Evolutionary conservation across 2,329 filamentous ascomycete genomes (phyloP).

Genomic region (Ascochyta koolunga): DNA sequence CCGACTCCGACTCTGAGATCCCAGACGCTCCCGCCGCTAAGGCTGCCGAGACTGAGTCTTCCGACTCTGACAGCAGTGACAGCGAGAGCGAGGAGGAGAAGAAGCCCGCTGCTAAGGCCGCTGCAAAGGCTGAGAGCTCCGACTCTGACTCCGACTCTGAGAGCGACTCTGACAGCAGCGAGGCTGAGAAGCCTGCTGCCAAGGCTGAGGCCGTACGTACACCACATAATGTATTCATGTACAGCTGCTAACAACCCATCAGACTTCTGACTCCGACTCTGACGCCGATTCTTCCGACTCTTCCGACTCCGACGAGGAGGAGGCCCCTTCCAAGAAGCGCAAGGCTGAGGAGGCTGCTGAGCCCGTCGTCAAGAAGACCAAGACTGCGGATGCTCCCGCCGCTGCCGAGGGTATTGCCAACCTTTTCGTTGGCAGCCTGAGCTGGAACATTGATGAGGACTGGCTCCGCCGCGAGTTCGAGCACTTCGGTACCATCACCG

Average conservation of each 20-base stretch:
- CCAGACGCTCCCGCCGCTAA: conserved; percentile 42
- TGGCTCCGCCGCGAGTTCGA: conserved; percentile 82
- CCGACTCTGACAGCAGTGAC: conserved; percentile 41
- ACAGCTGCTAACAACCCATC: conserved; percentile 20
- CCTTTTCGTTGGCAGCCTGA: conserved; percentile 88
- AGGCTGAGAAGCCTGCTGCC: conserved; percentile 31
- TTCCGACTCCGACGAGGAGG: conserved; percentile 44
- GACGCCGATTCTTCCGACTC: conserved; percentile 46
- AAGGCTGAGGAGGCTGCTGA: conserved; percentile 60
- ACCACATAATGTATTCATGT: not conserved
- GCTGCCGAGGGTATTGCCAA: conserved; percentile 63
- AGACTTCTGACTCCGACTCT: conserved; percentile 47
- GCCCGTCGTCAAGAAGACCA: conserved; percentile 72
- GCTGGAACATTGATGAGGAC: conserved; percentile 89
- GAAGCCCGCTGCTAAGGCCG: conserved; percentile 24
- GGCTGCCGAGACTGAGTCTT: conserved; percentile 47
- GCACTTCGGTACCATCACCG: conserved; percentile 72
- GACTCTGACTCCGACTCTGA: conserved; percentile 49
- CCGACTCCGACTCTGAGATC: conserved; percentile 43
- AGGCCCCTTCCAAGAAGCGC: conserved; percentile 70
- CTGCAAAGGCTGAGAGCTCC: conserved; percentile 36
- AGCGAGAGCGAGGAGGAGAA: conserved; percentile 36
- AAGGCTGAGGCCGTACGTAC: conserved; percentile 33
- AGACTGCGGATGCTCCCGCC: conserved; percentile 54
- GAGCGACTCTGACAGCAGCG: conserved; percentile 27